These are phyloP conservation scores for Naganishia antarctica DNA, from an alignment of 768 basidiomycete genomes.

Conservation along the genomic window DNA sequence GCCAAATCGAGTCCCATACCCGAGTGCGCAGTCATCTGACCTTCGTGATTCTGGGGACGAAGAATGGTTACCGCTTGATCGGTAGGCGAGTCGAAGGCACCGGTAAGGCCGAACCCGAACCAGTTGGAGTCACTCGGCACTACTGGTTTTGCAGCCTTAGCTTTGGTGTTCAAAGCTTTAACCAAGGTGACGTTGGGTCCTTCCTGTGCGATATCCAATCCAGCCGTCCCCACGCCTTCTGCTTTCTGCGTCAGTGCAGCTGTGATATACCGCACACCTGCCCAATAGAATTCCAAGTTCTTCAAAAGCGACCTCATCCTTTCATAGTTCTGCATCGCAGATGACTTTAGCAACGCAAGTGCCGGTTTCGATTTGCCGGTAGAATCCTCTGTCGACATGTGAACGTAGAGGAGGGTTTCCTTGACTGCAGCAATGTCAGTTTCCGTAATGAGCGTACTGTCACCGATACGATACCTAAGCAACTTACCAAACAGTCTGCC, in stretches of 20 bases:
- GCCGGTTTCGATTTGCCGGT: constrained; percentile 3
- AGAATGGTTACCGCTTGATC: constrained; percentile 20
- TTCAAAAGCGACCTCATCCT: constrained; percentile 19
- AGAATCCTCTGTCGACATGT: constrained; percentile 6
- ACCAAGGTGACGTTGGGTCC: constrained; percentile 15
- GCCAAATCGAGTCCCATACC: constrained; percentile 11
- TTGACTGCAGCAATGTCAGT: not conserved
- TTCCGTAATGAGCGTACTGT: not conserved
- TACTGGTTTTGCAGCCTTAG: constrained; percentile 6
- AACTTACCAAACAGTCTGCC: constrained; percentile 31
- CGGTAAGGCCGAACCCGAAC: constrained; percentile 31
- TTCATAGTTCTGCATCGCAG: constrained; percentile 11
- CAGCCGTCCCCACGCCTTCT: constrained; percentile 23
- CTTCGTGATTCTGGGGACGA: constrained; percentile 4
- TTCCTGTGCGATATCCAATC: constrained; percentile 13
- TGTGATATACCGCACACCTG: constrained; percentile 30
- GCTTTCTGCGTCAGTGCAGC: constrained; percentile 30
- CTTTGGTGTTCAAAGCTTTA: constrained; percentile 8
- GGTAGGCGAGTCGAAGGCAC: constrained; percentile 29
- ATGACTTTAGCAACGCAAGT: constrained; percentile 2
- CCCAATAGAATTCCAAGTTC: constrained; percentile 26
- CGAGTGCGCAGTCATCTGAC: constrained; percentile 8
- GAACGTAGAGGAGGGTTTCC: constrained; percentile 13
- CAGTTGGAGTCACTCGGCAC: constrained; percentile 21
- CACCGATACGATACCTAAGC: not conserved